These are phyloP conservation scores for Aureobasidium vineae DNA, from an alignment of 2,329 filamentous ascomycete genomes.

Conservation along the genomic window DNA sequence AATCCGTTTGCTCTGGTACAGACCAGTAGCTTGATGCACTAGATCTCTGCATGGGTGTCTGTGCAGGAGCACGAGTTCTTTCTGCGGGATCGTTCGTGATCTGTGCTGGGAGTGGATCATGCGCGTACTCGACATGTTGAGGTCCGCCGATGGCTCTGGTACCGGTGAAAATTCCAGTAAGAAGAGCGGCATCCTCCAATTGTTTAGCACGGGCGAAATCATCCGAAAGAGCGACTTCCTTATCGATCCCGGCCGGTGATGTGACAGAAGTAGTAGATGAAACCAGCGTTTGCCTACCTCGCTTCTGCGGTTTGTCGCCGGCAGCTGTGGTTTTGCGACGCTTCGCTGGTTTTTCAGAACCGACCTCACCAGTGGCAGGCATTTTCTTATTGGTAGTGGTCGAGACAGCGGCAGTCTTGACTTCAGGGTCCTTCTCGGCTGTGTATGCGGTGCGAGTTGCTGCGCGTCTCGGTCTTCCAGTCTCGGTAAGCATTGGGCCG, in stretches of 20 bases:
- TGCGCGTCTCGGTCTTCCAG: constrained; percentile 51
- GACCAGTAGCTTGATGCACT: constrained; percentile 76
- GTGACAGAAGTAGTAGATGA: constrained; percentile 39
- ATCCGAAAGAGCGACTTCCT: constrained; percentile 36
- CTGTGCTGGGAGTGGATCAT: constrained; percentile 24
- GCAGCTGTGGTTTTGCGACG: constrained; percentile 32
- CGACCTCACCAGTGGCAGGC: constrained; percentile 33
- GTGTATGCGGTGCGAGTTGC: constrained; percentile 71
- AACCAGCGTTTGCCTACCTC: constrained; percentile 35
- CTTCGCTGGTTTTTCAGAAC: constrained; percentile 38
- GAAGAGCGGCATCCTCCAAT: constrained; percentile 38
- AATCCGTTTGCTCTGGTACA: constrained; percentile 75
- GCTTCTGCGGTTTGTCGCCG: constrained; percentile 36
- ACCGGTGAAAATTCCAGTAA: constrained; percentile 36
- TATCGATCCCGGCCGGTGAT: constrained; percentile 38
- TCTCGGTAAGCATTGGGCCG: constrained; percentile 47
- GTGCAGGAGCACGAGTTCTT: constrained; percentile 19
- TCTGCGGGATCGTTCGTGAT: constrained; percentile 19
- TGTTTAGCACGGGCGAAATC: constrained; percentile 33
- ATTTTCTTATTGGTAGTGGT: constrained; percentile 47
- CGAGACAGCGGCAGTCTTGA: constrained; percentile 59
- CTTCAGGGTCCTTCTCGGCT: constrained; percentile 62
- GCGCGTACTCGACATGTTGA: constrained; percentile 24
- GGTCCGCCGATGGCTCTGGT: constrained; percentile 23
- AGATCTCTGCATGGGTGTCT: constrained; percentile 32